Conservation (phyloP, 106 monocot species). For the Dendrobium catenatum region DNA sequence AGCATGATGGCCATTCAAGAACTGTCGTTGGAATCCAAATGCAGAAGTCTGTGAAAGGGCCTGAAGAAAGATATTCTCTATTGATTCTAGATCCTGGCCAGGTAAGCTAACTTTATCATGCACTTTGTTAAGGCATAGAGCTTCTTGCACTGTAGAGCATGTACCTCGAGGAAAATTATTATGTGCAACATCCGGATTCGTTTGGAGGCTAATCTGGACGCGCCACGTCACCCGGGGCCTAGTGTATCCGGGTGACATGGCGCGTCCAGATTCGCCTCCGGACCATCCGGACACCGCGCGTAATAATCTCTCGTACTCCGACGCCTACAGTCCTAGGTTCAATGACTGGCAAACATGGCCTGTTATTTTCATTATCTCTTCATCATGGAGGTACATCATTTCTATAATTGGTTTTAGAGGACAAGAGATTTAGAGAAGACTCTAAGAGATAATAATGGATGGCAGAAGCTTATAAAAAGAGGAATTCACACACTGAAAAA, state of each 20-base stretch:
- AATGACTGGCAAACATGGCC: no score
- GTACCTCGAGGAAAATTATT: no score
- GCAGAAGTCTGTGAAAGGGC: conserved; percentile 37
- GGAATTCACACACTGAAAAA: conserved; percentile 75
- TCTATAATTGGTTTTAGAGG: conserved; percentile 32
- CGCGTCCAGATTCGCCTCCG: no score
- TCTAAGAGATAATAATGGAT: conserved; percentile 58
- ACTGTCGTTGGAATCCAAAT: conserved; percentile 88
- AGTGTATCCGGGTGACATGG: no score
- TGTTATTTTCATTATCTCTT: not conserved
- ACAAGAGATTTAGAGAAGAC: conserved; percentile 64
- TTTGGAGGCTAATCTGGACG: no score
- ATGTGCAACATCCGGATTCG: no score
- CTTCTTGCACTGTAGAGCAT: not conserved
- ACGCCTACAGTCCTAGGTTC: no score
- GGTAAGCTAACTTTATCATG: conserved; percentile 26
- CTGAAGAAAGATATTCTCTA: conserved; percentile 44
- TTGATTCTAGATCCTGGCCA: conserved; percentile 87
- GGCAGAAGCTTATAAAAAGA: conserved; percentile 87
- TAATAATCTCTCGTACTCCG: no score
- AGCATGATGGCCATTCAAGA: conserved; percentile 95
- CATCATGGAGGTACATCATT: not conserved
- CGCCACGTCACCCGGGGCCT: no score
- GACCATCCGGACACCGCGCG: no score
- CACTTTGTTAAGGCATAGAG: not conserved